phyloP scores from a whole-genome alignment of 805 yeast species.

The Lachancea meyersii region DNA sequence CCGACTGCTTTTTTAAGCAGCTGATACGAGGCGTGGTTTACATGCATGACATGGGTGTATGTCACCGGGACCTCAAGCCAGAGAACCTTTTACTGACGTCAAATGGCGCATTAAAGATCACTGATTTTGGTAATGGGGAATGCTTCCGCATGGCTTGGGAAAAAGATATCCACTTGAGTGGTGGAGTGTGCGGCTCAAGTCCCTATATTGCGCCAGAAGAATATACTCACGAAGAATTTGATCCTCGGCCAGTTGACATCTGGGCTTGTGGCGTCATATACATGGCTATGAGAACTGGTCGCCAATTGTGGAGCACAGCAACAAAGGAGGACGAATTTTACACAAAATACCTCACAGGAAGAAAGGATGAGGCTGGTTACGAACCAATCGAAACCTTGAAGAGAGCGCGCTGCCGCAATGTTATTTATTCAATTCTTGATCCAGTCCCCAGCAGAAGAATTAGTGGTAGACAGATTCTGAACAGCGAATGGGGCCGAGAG shows the following conservation, averaged over 20 bases:
- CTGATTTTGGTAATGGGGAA: conserved; percentile 84
- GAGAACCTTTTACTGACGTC: conserved; percentile 79
- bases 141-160: conserved; percentile 87
- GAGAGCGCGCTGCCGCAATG: conserved; percentile 85
- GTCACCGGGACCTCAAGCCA: conserved; percentile 92
- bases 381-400: conserved; percentile 85
- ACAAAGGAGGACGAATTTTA: conserved; percentile 76
- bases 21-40: conserved; percentile 74
- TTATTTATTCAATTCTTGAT: conserved; percentile 85
- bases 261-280: conserved; percentile 94
- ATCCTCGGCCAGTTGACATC: conserved; percentile 75
- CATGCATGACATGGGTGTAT: conserved; percentile 86
- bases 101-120: conserved; percentile 67
- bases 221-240: conserved; percentile 57
- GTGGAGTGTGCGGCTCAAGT: conserved; percentile 77
- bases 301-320: conserved; percentile 88
- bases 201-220: conserved; percentile 94
- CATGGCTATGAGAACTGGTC: conserved; percentile 91
- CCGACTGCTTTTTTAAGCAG: conserved; percentile 88
- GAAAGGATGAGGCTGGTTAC: conserved; percentile 80
- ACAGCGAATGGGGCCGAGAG: conserved; percentile 94
- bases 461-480: conserved; percentile 79
- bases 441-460: conserved; percentile 86
- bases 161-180: conserved; percentile 56
- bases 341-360: conserved; percentile 61